These are phyloP conservation scores for Thelonectria blattea DNA, from an alignment of 2,329 filamentous ascomycete genomes.

Conservation along the genomic window DNA sequence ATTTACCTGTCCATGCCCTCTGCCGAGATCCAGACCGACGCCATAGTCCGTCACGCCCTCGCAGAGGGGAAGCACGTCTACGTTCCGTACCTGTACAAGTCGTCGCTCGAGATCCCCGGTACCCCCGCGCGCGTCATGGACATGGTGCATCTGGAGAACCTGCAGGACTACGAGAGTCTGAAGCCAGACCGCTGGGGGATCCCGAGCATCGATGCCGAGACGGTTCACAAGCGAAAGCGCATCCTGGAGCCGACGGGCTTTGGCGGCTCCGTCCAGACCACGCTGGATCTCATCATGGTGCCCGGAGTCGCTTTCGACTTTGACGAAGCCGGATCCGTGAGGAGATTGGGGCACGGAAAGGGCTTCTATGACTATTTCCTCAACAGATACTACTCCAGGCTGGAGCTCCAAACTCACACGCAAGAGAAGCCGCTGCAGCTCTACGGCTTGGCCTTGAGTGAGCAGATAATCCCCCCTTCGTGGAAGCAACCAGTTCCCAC, in stretches of 20 bases:
- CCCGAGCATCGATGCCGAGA: constrained; percentile 75
- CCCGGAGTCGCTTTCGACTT: constrained; percentile 91
- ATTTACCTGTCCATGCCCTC: constrained; percentile 93
- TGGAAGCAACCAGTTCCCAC: constrained; percentile 72
- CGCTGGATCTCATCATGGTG: constrained; percentile 86
- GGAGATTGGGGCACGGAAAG: constrained; percentile 89
- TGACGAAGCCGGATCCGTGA: constrained; percentile 60
- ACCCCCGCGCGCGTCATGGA: constrained; percentile 81
- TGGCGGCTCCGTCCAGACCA: constrained; percentile 49
- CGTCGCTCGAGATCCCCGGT: constrained; percentile 50
- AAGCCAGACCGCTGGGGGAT: constrained; percentile 90
- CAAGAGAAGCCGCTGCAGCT: constrained; percentile 54
- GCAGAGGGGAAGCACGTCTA: constrained; percentile 82
- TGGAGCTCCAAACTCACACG: constrained; percentile 42
- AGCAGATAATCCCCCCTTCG: constrained; percentile 74
- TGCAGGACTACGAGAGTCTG: constrained; percentile 80
- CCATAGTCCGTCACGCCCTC: constrained; percentile 83
- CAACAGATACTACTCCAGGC: constrained; percentile 68
- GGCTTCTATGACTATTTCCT: constrained; percentile 98
- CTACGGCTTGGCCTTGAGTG: constrained; percentile 81
- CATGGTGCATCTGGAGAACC: constrained; percentile 80
- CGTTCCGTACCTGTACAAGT: constrained; percentile 84
- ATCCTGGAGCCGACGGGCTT: constrained; percentile 70
- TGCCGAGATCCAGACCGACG: constrained; percentile 83
- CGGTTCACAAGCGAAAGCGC: constrained; percentile 71